Base-by-base conservation (phyloP, 225 moss, liverwort and hornwort species). In the Straminergon stramineum region DNA sequence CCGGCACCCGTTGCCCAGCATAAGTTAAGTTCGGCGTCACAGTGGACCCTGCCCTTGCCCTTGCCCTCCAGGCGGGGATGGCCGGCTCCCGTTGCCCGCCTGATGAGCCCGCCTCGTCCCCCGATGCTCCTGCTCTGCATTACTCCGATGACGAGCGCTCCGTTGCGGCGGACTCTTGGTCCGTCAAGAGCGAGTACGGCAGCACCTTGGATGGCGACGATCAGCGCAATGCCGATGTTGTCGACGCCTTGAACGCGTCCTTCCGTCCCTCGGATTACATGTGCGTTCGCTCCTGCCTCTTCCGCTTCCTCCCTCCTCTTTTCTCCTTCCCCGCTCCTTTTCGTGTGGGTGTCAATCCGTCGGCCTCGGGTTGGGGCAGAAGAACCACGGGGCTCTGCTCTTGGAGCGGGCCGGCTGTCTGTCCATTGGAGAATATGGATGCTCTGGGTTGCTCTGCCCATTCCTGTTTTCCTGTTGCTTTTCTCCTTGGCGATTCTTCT, bases 131-230 rank as follows among this genome's bases (percentile, higher is more conserved):
- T 67, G 78, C 90, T 37, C 87, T 96, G 75, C 97, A 97, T 88
- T 97, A 95, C 90, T 98, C 98, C 17, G 98, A 98, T 86, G 98
- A 98, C 85, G 98, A 98, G 88, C 93, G 98, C 86, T 98, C 98
- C n/a, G 89, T 98, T 32, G 98, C 97, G 62, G 97, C 98, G 20
- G 98, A 98, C 90, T 98, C 98, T 64, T 98, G 98, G 98, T 98
- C 97, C 39, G 97, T 98, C 83, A 96, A 94, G 93, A 98, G 97
- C 85, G 98, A 98, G 87, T 98, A 98, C 86, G 97, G 98, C 63
- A 97, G 97, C 88, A 97, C 97, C 28, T 86, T 98, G 88, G 98
- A 98, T 87, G 98, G 98, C 37, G 98, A 98, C 83, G 97, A 98
- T 86, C 88, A 91, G 76, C 93, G 98, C 79, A 96, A 96, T 83